Conservation (phyloP, 257 asterid genomes). For the Capsicum baccatum region DNA sequence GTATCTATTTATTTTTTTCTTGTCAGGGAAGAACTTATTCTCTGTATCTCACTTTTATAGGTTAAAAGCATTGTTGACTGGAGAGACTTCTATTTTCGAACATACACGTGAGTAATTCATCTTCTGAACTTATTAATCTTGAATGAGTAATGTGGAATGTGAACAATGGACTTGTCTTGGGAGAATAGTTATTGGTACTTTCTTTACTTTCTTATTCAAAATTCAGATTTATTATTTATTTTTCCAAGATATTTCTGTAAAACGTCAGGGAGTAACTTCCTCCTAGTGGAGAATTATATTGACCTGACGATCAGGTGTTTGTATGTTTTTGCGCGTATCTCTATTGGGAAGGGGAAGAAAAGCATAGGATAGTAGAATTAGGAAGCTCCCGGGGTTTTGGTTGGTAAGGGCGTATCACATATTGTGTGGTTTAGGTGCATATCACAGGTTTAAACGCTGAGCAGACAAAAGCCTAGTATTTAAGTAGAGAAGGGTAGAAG, state of each 20-base stretch:
- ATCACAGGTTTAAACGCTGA: not conserved
- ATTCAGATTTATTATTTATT: not conserved
- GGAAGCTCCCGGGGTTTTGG: not conserved
- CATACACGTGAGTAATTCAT: conserved; percentile 59
- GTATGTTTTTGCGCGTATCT: not conserved
- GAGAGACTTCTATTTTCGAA: conserved; percentile 82
- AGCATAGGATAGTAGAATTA: not conserved
- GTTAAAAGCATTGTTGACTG: conserved; percentile 93
- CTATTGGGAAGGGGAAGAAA: not conserved
- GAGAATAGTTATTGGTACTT: not conserved
- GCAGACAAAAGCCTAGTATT: not conserved
- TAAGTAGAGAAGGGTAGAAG: conserved; percentile 2
- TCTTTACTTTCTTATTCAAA: not conserved
- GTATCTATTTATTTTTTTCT: not conserved
- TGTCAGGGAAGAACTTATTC: not conserved
- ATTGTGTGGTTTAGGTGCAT: not conserved
- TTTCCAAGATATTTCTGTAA: conserved; percentile 13
- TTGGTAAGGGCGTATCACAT: not conserved
- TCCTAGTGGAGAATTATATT: conserved; percentile 13
- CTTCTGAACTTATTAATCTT: conserved; percentile 13
- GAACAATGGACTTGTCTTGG: not conserved
- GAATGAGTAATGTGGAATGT: not conserved
- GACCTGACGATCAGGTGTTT: not conserved
- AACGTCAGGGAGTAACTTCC: conserved; percentile 11
- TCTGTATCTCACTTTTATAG: conserved; percentile 42